Evolutionary conservation across 2,329 filamentous ascomycete genomes (phyloP), one percentile per base, ranked within the genome.

Genomic region (Pseudogymnoascus sp.): DNA sequence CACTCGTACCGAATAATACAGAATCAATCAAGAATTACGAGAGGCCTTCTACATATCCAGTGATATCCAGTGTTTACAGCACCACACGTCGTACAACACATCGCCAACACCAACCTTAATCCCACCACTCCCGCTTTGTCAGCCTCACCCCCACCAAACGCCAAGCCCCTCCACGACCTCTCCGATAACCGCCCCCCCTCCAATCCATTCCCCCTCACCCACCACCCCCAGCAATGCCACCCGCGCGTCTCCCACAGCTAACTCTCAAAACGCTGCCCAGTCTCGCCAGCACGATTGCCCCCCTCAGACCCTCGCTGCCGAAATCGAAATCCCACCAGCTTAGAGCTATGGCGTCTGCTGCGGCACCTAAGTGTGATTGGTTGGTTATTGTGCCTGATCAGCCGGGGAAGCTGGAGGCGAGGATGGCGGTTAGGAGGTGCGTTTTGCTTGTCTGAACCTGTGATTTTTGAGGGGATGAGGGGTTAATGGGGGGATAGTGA

Each of bases 301-400:
- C 33, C 23, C 37, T 29, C 19, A 13, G 33, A 26, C 33, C 59
- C 7, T 60, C 33, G 13, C 23, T 60, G 11, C 59, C 59, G 19
- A 60, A 60, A 42, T 38, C 33, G 1, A 60, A 60, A 40, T 7
- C 33, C 6, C 59, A 40, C 11, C 59, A 40, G 59, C n/a, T 60
- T 13, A 7, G 59, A 60, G 37, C 50, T 60, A 63, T 63, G 62
- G 46, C 62, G 17, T 42, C 19, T 31, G 46, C 33, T 4, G 33
- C 69, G 19, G 33, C 60, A 13, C 9, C 65, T 15, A 33, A 81
- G 71, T 81, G 77, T 65, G 86, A 90, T 74, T 91, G 86, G 79
- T 81, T 91, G 38, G 86, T 88, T 69, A 79, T 91, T 64, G 72
- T 90, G 38, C 88, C 86, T 11, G 88, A 91, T 74, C 83, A 85